These are phyloP conservation scores for Sclerotinia minor DNA, from an alignment of 2,329 filamentous ascomycete genomes.

Conservation along the genomic window DNA sequence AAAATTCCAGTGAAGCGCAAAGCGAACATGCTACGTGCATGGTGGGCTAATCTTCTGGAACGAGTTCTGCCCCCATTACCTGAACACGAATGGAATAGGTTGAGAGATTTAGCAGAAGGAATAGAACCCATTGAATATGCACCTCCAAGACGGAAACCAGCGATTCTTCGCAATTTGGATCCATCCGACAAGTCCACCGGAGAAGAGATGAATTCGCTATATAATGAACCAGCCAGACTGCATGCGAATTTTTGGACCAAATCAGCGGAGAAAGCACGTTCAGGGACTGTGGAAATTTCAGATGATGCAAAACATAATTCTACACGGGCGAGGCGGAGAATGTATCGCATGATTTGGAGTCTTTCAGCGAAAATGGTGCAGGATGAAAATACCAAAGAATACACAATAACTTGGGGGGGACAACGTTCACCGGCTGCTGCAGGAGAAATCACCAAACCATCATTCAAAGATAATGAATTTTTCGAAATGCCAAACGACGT, in stretches of 20 bases:
- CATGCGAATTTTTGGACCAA: neutral
- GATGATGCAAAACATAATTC: neutral
- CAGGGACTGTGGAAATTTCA: neutral
- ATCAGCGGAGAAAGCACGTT: too few species aligned
- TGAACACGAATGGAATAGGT: conserved; percentile 55
- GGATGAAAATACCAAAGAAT: conserved; percentile 39
- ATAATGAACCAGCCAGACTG: neutral
- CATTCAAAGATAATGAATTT: conserved; percentile 45
- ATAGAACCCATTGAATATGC: conserved; percentile 26
- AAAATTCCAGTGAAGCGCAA: conserved; percentile 45
- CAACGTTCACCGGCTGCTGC: conserved; percentile 36
- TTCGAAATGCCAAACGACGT: conserved; percentile 46
- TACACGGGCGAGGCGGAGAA: conserved; percentile 48
- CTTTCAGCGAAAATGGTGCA: conserved; percentile 47
- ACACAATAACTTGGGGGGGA: conserved; percentile 50
- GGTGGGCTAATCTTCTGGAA: conserved; percentile 50
- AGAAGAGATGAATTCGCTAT: neutral
- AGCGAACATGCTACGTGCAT: conserved; percentile 48
- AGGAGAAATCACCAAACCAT: conserved; percentile 38
- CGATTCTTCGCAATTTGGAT: neutral
- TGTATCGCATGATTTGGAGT: conserved; percentile 50
- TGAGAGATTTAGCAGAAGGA: conserved; percentile 50
- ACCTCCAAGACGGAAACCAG: conserved; percentile 33
- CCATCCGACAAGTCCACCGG: neutral
- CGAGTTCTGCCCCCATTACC: conserved; percentile 57